Conservation (phyloP, 176 grass and related monocot genomes). For the Rhipidocladum racemiflorum region DNA sequence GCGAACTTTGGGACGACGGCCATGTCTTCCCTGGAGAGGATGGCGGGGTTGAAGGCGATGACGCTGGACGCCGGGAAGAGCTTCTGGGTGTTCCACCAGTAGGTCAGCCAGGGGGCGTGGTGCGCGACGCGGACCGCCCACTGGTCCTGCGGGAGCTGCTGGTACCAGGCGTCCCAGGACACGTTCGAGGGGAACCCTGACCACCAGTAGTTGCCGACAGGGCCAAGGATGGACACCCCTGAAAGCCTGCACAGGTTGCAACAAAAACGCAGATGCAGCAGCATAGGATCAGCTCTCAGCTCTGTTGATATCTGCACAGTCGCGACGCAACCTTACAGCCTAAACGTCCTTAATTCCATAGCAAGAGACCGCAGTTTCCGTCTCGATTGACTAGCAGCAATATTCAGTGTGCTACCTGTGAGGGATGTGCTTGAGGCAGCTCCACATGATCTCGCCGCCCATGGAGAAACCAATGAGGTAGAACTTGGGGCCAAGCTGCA, state of each 20-base stretch:
- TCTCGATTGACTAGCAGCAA: neutral
- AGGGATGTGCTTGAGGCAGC: conserved; percentile 73
- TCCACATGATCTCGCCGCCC: conserved; percentile 74
- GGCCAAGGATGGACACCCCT: conserved; percentile 62
- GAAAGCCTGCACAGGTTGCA: conserved; percentile 48
- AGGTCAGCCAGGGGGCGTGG: conserved; percentile 61
- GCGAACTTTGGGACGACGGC: conserved; percentile 41
- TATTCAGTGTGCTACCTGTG: conserved; percentile 32
- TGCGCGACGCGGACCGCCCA: conserved; percentile 75
- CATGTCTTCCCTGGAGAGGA: conserved; percentile 45
- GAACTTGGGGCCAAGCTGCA: conserved; percentile 63
- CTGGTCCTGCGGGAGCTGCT: conserved; percentile 62
- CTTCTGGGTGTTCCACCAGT: conserved; percentile 98
- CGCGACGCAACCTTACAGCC: neutral
- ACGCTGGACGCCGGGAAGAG: conserved; percentile 71
- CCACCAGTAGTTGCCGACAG: conserved; percentile 91
- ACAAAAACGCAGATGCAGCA: neutral
- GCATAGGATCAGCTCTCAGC: neutral
- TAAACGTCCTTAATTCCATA: neutral
- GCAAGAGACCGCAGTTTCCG: neutral
- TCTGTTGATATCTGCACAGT: neutral
- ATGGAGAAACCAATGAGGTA: conserved; percentile 79
- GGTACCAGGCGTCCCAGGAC: conserved; percentile 51
- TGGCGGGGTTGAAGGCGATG: conserved; percentile 31
- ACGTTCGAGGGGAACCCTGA: conserved; percentile 61